Base-by-base conservation (phyloP, 164 flowering plant species). In the Tinospora cordifolia region DNA sequence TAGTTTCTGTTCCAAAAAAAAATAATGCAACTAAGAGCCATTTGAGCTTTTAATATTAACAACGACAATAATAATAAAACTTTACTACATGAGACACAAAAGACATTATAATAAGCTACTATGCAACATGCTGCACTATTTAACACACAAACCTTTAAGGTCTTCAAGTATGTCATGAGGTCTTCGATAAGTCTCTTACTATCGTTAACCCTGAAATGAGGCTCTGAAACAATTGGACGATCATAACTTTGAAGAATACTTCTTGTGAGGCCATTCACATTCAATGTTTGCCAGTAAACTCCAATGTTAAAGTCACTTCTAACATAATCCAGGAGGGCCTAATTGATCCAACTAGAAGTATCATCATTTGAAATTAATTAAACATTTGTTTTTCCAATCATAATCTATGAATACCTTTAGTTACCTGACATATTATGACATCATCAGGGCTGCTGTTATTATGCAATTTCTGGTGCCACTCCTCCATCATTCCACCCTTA, bases 401-500 rank as follows among this genome's bases (percentile, higher is more conserved):
- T 54, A 46, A 13, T 69, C 21, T 62, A 57, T 38, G 30, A 74
- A 38, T 34, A 77, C 58, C 6, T 67, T 67, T 30, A 30, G 36
- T 30, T 30, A 77, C 79, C 74, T 77, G 79, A 63, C 79, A 77
- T 54, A 77, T 77, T 65, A 77, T 73, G 24, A 77, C 79, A 63
- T 77, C 79, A 66, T 77, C 79, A 21, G 79, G 79, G 39, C 76
- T 77, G 70, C 74, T 77, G 62, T 77, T 77, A 30, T 77, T 77
- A 64, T 77, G 79, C 72, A 77, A 67, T 67, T 77, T 77, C 71
- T 77, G 79, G 79, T 77, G 79, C 79, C 79, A 77, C 71, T 77
- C 79, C 69, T 77, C 79, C 79, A 77, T 77, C 79, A 77, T 77
- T 69, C 79, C 79, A 77, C 79, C 74, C 70, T 77, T 77, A 66